Evolutionary conservation across 208 protist genomes (phyloP).

Genomic region (Borovskyia barvae): DNA sequence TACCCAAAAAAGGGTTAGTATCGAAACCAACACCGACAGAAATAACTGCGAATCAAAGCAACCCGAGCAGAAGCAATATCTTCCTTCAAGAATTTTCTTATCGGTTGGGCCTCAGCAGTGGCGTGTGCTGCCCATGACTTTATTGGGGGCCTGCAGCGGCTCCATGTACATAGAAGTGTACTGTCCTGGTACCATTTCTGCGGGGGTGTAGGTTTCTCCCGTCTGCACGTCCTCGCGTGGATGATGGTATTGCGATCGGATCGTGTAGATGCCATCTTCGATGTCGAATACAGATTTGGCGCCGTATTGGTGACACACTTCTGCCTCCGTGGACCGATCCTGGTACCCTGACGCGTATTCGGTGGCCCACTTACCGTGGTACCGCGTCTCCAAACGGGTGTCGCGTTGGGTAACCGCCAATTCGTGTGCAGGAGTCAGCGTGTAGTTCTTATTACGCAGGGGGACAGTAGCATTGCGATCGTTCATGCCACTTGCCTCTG

Average conservation of each 20-base stretch:
- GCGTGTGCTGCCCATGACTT: constrained; percentile 23
- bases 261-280: constrained; percentile 80
- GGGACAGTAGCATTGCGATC: constrained; percentile 55
- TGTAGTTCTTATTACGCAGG: constrained; percentile 71
- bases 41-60: neutral
- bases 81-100: too few species aligned
- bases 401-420: constrained; percentile 38
- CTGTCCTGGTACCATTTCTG: constrained; percentile 82
- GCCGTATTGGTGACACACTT: constrained; percentile 59
- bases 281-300: constrained; percentile 78
- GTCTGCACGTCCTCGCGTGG: constrained; percentile 74
- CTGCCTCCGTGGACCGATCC: constrained; percentile 53
- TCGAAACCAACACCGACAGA: too few species aligned
- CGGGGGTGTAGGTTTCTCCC: constrained; percentile 69
- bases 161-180: constrained; percentile 77
- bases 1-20: too few species aligned
- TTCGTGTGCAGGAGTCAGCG: constrained; percentile 53
- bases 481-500: constrained; percentile 54
- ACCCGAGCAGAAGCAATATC: constrained; percentile 4
- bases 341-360: constrained; percentile 71
- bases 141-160: constrained; percentile 76
- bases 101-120: neutral
- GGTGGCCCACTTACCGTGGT: constrained; percentile 56
- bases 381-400: constrained; percentile 33
- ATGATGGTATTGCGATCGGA: constrained; percentile 79